phyloP scores from a whole-genome alignment of 1,284 basidiomycete species.

The Pseudozyma sp. region DNA sequence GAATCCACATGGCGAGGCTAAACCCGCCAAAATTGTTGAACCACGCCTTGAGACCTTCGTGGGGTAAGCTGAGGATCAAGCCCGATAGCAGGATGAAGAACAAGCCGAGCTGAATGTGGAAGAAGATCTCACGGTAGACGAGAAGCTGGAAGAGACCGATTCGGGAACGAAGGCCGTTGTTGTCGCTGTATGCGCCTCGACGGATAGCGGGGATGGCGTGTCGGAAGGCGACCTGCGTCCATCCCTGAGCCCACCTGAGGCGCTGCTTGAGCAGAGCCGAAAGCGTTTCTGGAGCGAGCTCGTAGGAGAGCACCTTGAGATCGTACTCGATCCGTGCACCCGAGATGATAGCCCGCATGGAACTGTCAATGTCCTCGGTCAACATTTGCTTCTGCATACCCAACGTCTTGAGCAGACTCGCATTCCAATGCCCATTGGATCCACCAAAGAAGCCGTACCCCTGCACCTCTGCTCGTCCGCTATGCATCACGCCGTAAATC shows the following conservation, averaged over 20 bases:
- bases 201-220: conserved; percentile 51
- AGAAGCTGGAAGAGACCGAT: conserved; percentile 60
- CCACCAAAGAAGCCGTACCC: conserved; percentile 64
- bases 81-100: conserved; percentile 45
- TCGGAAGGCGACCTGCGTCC: conserved; percentile 62
- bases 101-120: conserved; percentile 51
- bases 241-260: conserved; percentile 63
- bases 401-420: conserved; percentile 53
- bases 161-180: conserved; percentile 46
- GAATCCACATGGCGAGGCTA: conserved; percentile 42
- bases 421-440: conserved; percentile 64
- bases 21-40: conserved; percentile 57
- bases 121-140: conserved; percentile 56
- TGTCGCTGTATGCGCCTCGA: conserved; percentile 55
- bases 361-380: conserved; percentile 64
- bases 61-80: conserved; percentile 35
- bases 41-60: conserved; percentile 36
- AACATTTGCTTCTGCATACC: conserved; percentile 62
- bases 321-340: conserved; percentile 63
- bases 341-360: conserved; percentile 60
- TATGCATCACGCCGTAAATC: conserved; percentile 63
- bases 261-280: conserved; percentile 58
- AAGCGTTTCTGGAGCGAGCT: conserved; percentile 56
- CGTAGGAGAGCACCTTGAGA: conserved; percentile 58
- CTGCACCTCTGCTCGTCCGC: conserved; percentile 56